Evolutionary conservation across 768 basidiomycete genomes (phyloP).

Genomic region (Tephrocybe rancida): DNA sequence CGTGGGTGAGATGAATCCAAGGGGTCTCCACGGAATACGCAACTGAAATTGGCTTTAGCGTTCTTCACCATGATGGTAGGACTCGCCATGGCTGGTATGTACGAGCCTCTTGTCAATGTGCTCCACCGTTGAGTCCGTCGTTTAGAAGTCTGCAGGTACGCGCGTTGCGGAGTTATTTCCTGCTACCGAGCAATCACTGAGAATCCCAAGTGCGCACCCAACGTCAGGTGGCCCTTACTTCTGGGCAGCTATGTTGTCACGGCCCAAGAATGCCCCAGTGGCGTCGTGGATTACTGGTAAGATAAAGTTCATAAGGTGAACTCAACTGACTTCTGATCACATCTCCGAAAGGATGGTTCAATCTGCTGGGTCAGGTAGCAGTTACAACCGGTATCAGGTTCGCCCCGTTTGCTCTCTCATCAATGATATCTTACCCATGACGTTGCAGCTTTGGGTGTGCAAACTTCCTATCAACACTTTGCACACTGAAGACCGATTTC

Average conservation of each 20-base stretch:
- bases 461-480: constrained; percentile 66
- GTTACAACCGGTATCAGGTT: constrained; percentile 76
- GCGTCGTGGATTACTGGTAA: constrained; percentile 73
- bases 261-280: constrained; percentile 56
- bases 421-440: background rate
- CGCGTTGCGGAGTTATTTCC: background rate
- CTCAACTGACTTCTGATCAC: background rate
- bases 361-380: constrained; percentile 74
- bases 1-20: constrained; percentile 43
- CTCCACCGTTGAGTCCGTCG: background rate
- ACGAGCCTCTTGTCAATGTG: background rate
- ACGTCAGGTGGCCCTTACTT: constrained; percentile 78
- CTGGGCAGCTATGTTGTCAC: constrained; percentile 79
- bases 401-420: background rate
- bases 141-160: constrained; percentile 52
- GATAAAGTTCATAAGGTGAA: background rate
- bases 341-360: constrained; percentile 65
- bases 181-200: background rate
- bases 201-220: constrained; percentile 56
- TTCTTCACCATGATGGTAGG: constrained; percentile 75
- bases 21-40: background rate
- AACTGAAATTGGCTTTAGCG: constrained; percentile 32
- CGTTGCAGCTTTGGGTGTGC: constrained; percentile 60
- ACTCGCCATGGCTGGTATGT: constrained; percentile 68
- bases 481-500: constrained; percentile 61